Evolutionary conservation across 176 grass and related monocot species (phyloP), one percentile per base, ranked within the genome.

Genomic region (Eremochloa ophiuroides): DNA sequence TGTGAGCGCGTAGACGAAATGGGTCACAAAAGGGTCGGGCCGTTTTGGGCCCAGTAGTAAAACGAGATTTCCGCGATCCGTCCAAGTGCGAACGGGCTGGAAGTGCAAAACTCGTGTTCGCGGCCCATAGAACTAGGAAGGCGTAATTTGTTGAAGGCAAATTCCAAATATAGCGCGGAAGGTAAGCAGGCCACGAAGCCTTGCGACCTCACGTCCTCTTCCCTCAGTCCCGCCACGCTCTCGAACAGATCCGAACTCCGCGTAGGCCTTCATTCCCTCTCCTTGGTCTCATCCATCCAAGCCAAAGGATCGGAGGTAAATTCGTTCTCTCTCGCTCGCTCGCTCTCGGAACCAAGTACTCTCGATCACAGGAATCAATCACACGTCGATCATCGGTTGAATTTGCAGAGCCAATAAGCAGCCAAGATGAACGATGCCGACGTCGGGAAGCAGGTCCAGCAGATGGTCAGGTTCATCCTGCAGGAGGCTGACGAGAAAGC

Each of bases 401-500:
- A 34, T 16, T 62, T 27, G 56, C 23, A 60, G n/a, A n/a, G n/a
- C 40, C 28, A 73, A 80, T 7, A 7, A 86, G 12, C 28, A 4
- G 66, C 63, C 73, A 92, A 90, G 85, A 95, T 95, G 93, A 92
- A 95, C 79, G 93, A 95, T 61, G 85, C 59, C 60, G 90, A 90
- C 58, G 93, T 95, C 44, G 85, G 87, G 25, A 95, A 88, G 93
- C 90, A 95, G 90, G 80, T 95, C 79, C 82, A 88, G 46, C 93
- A 95, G 87, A 95, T 95, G 93, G 90, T 90, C 69, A 58, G 85
- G 82, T 95, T 95, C 87, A 95, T 95, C 87, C 84, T 86, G 74
- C 93, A 95, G 65, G 93, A 95, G 87, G 93, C 90, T 56, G 85
- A 95, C 69, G 93, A 95, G 90, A 95, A 92, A 81, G 90, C 93